Evolutionary conservation across 352 stramenopile genomes (phyloP), one percentile per base, ranked within the genome.

Genomic region (Phytophthora pinifolia): DNA sequence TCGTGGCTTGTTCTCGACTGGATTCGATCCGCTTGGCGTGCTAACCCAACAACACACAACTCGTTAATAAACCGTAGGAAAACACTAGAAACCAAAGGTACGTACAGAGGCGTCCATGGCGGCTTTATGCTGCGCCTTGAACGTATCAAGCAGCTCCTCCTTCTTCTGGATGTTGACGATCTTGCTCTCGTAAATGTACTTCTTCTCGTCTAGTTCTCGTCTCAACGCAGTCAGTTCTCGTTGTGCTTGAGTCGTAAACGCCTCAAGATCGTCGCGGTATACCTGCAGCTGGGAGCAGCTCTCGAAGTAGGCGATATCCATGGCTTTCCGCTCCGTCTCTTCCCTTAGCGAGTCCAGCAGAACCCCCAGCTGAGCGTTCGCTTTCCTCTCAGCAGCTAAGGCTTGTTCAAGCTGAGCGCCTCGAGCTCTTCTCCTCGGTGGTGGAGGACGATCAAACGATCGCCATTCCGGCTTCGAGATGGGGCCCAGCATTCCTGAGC

Each of bases 221-320:
- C 68, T 59, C 3, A 90, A 46, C 10, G 57, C 25, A 5, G 36
- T 42, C 6, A 89, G 43, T 9, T 86, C 75, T 6, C 43, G 22
- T 1, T 58, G 59, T 3, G 76, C 76, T 39, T 83, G 77, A 2
- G 10, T 34, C 3, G 53, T 66, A 38, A 89, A 86, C n/a, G 75
- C 65, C 10, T 50, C 39, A 6, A 89, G 45, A 39, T 89, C 77
- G 25, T 74, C 50, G 3, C 62, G 56, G 22, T 76, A 86, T 5
- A 74, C 61, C 56, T 88, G 77, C 10, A 89, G 55, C 15, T 82
- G 73, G 0, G 65, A 54, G 35, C 86, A 73, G 45, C 76, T 92
- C 53, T 92, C 82, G 30, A 88, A 88, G 35, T 85, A 88, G 17
- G 82, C 82, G 9, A 89, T 50, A 47, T 92, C 79, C 82, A 92